These are phyloP conservation scores for Oemleria cerasiformis DNA, from an alignment of 306 rosid species.

Conservation along the genomic window DNA sequence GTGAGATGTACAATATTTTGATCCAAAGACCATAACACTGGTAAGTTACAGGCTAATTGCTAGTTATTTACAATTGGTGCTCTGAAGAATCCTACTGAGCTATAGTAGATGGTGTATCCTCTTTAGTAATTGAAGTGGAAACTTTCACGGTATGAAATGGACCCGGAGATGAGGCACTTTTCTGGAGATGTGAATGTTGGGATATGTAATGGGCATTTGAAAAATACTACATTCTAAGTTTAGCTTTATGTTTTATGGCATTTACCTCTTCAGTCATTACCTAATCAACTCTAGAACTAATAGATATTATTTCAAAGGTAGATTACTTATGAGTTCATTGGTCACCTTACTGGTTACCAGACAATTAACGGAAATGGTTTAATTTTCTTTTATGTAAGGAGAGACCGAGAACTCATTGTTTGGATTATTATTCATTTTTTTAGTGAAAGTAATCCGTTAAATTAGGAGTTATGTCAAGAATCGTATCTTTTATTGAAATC, in stretches of 20 bases:
- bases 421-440: background rate
- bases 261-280: background rate
- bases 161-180: background rate
- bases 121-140: background rate
- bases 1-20: background rate
- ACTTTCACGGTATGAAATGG: background rate
- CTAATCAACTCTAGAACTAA: background rate
- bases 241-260: background rate
- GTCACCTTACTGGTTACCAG: background rate
- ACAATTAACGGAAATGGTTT: background rate
- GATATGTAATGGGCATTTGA: background rate
- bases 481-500: background rate
- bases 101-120: background rate
- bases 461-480: background rate
- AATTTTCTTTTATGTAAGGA: background rate
- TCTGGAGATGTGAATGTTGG: background rate
- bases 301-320: background rate
- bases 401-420: background rate
- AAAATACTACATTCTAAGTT: background rate
- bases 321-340: background rate
- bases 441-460: background rate
- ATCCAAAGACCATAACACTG: background rate
- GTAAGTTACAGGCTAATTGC: background rate
- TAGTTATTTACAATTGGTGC: background rate
- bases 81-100: background rate